Evolutionary conservation across 2,329 filamentous ascomycete genomes (phyloP).

Genomic region (Fusarium multiceps): DNA sequence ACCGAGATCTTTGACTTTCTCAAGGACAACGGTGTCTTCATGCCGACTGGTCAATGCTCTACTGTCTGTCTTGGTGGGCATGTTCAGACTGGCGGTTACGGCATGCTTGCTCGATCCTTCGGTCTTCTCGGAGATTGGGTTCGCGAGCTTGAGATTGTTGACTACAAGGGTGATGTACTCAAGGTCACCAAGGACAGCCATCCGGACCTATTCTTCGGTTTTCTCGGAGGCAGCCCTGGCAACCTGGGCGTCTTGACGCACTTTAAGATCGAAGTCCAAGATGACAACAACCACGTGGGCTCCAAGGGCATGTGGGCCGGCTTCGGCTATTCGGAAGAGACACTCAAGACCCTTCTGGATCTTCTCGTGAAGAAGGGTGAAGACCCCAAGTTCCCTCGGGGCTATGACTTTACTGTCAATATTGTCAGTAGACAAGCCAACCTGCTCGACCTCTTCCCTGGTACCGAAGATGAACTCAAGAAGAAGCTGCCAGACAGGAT

Average conservation of each 20-base stretch:
- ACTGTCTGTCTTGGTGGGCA: background rate
- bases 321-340: background rate
- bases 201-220: background rate
- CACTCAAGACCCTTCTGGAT: background rate
- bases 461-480: background rate
- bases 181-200: rapidly evolving
- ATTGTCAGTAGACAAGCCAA: background rate
- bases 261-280: background rate
- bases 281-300: background rate
- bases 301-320: background rate
- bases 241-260: background rate
- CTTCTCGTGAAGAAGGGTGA: background rate
- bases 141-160: background rate
- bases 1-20: background rate
- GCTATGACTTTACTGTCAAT: background rate
- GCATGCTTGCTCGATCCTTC: background rate
- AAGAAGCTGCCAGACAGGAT: background rate
- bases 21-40: background rate
- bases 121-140: background rate
- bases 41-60: background rate
- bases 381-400: background rate
- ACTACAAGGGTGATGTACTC: background rate
- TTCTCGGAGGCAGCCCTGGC: background rate
- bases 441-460: background rate
- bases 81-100: background rate